These are phyloP conservation scores for Coccinonectria pachysandricola DNA, from an alignment of 2,329 filamentous ascomycete genomes.

Conservation along the genomic window DNA sequence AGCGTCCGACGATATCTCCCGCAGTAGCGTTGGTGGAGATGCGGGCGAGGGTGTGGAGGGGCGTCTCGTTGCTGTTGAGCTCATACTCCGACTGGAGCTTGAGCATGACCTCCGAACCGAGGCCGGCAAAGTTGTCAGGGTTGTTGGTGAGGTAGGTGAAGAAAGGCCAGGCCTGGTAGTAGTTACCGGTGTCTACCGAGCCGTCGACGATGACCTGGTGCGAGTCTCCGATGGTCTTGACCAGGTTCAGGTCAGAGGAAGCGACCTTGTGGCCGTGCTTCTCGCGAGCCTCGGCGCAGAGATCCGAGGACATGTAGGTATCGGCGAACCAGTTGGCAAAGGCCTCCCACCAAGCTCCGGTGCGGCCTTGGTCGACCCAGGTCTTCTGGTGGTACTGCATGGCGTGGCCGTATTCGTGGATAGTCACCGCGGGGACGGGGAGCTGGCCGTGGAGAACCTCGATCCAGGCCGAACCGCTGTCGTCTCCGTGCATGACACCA, in stretches of 20 bases:
- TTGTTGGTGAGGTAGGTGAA: slow-evolving; percentile 38
- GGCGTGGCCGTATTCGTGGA: slow-evolving; percentile 40
- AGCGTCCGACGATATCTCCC: slow-evolving; percentile 34
- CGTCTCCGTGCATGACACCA: slow-evolving; percentile 32
- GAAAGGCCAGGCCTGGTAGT: slow-evolving; percentile 43
- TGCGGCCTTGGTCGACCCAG: slow-evolving; percentile 34
- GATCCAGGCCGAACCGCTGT: slow-evolving; percentile 30
- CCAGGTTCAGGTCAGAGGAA: slow-evolving; percentile 30
- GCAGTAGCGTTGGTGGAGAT: slow-evolving; percentile 23
- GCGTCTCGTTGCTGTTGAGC: slow-evolving; percentile 36
- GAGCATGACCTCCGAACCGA: slow-evolving; percentile 31
- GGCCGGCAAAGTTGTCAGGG: slow-evolving; percentile 30
- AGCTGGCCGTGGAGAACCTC: slow-evolving; percentile 32
- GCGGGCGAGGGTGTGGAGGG: slow-evolving; percentile 34
- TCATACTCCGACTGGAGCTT: slow-evolving; percentile 34
- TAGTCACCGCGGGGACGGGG: slow-evolving; percentile 28
- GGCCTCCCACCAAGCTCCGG: slow-evolving; percentile 42
- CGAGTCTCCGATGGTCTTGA: slow-evolving; percentile 36
- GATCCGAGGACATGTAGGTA: slow-evolving; percentile 33
- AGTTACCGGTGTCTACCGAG: slow-evolving; percentile 30
- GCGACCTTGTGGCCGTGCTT: slow-evolving; percentile 24
- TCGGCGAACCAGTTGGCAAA: slow-evolving; percentile 40
- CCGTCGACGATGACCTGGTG: slow-evolving; percentile 40
- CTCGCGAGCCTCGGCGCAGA: slow-evolving; percentile 30
- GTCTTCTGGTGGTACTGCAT: slow-evolving; percentile 34